Percentiles rank a stretch among this genome's conserved stretches.
Conservation (phyloP, 2,329 filamentous ascomycete genomes). For the Pseudogymnoascus sp. region DNA sequence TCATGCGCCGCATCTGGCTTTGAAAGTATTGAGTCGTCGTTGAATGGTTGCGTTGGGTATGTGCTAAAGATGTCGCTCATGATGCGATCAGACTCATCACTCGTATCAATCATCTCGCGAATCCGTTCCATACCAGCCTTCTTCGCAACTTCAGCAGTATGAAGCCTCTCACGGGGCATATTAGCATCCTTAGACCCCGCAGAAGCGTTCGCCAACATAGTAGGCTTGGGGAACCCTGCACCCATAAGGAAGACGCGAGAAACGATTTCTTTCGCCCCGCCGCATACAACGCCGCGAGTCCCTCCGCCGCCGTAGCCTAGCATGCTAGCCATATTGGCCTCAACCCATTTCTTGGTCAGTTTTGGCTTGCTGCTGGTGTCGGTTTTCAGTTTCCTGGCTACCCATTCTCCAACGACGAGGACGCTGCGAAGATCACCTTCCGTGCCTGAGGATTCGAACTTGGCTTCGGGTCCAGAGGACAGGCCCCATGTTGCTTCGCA, state of each 20-base stretch:
- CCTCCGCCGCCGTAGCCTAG: slow-evolving; percentile 64
- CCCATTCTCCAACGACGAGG: slow-evolving; percentile 84
- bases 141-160: slow-evolving; percentile 67
- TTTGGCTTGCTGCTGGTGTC: slow-evolving; percentile 30
- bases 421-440: slow-evolving; percentile 72
- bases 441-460: slow-evolving; percentile 59
- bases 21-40: slow-evolving; percentile 83
- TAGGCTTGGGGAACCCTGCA: slow-evolving; percentile 54
- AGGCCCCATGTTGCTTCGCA: slow-evolving; percentile 82
- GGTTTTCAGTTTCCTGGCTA: slow-evolving; percentile 60
- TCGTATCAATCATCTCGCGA: slow-evolving; percentile 69
- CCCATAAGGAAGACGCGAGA: slow-evolving; percentile 72
- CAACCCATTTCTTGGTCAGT: slow-evolving; percentile 70
- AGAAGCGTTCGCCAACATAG: slow-evolving; percentile 10
- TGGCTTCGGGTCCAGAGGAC: slow-evolving; percentile 61
- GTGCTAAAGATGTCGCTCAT: slow-evolving; percentile 76
- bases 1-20: slow-evolving; percentile 80
- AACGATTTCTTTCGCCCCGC: slow-evolving; percentile 67
- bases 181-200: slow-evolving; percentile 21
- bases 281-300: slow-evolving; percentile 63
- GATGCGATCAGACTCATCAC: slow-evolving; percentile 71
- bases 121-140: slow-evolving; percentile 65
- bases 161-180: slow-evolving; percentile 50
- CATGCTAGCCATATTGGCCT: slow-evolving; percentile 61
- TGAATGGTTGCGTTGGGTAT: slow-evolving; percentile 82